Conservation (phyloP, 179 eudicot genomes). For the Sideroxylon spinosum region DNA sequence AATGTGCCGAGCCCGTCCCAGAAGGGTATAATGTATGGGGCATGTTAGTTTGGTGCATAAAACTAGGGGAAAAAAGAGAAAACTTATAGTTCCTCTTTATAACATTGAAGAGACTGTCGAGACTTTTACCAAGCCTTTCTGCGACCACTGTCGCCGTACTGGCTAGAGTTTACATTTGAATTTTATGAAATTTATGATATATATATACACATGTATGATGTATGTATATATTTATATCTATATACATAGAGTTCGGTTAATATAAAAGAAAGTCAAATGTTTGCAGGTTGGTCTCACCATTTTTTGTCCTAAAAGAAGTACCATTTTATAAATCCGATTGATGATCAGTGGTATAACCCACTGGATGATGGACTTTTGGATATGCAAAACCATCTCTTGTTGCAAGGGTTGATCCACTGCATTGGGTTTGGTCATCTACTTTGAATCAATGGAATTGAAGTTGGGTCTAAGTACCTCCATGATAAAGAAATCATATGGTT, state of each 20-base stretch:
- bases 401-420: slow-evolving; percentile 79
- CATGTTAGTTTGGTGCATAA: slow-evolving; percentile 73
- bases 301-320: slow-evolving; percentile 69
- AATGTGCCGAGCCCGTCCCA: slow-evolving; percentile 54
- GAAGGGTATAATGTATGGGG: slow-evolving; percentile 54
- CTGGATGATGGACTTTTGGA: slow-evolving; percentile 42
- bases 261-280: background rate
- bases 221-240: no score
- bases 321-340: slow-evolving; percentile 67
- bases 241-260: background rate
- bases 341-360: slow-evolving; percentile 58
- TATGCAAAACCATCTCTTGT: slow-evolving; percentile 50
- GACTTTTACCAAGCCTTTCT: slow-evolving; percentile 50
- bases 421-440: slow-evolving; percentile 87
- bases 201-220: no score
- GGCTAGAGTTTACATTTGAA: slow-evolving; percentile 24
- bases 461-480: slow-evolving; percentile 46
- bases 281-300: slow-evolving; percentile 84
- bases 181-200: background rate
- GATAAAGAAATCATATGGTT: slow-evolving; percentile 69
- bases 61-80: slow-evolving; percentile 44
- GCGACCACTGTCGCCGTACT: slow-evolving; percentile 72
- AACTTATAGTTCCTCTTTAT: slow-evolving; percentile 66
- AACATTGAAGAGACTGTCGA: slow-evolving; percentile 62
- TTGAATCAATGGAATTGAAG: slow-evolving; percentile 62